Evolutionary conservation across 768 basidiomycete genomes (phyloP).

Genomic region (Sarcodon aspratus): DNA sequence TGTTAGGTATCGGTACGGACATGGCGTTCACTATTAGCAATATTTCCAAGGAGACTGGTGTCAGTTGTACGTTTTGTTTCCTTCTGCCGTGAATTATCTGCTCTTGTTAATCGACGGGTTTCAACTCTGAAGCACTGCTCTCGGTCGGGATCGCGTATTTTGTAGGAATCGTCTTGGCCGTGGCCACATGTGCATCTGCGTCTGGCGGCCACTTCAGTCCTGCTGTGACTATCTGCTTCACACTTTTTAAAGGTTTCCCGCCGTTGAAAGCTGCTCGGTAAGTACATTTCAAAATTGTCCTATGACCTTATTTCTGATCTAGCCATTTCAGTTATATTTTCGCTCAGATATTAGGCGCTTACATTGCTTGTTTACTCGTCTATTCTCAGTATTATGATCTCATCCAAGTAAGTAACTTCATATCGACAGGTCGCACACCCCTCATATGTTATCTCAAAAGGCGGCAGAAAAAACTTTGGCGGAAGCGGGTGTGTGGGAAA

Average conservation of each 20-base stretch:
- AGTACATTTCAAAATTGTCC: slow-evolving; percentile 2
- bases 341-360: slow-evolving; percentile 56
- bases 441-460: slow-evolving; percentile 24
- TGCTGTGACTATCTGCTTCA: slow-evolving; percentile 40
- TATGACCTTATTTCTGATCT: not conserved
- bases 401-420: slow-evolving; percentile 24
- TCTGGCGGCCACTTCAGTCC: slow-evolving; percentile 38
- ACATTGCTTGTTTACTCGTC: slow-evolving; percentile 45
- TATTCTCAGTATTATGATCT: slow-evolving; percentile 52
- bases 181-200: slow-evolving; percentile 19
- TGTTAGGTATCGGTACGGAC: slow-evolving; percentile 21
- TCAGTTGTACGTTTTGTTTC: slow-evolving; percentile 17
- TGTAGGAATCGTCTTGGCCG: slow-evolving; percentile 25
- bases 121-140: slow-evolving; percentile 15
- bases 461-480: slow-evolving; percentile 10
- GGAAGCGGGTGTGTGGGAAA: slow-evolving; percentile 12
- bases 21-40: slow-evolving; percentile 19
- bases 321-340: slow-evolving; percentile 23
- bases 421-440: slow-evolving; percentile 9
- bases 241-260: slow-evolving; percentile 46
- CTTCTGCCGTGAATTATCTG: not conserved
- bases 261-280: slow-evolving; percentile 38
- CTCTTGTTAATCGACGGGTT: not conserved
- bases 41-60: slow-evolving; percentile 8
- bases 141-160: slow-evolving; percentile 25